Conservation (phyloP, 192 early-diverging fungal species). For the Backusella liffmaniae region DNA sequence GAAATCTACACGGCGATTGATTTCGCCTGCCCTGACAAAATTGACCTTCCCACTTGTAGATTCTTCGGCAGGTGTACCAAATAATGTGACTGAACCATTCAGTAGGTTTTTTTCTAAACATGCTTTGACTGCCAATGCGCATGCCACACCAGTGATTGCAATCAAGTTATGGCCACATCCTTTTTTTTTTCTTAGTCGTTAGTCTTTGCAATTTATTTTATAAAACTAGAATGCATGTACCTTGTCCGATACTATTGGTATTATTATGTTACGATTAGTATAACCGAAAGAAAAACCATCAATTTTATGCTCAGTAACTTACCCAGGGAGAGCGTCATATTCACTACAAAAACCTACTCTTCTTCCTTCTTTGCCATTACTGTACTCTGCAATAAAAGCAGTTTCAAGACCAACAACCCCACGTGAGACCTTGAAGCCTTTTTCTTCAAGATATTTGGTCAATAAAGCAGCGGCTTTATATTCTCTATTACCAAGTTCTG, state of each 20-base stretch:
- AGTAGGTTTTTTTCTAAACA: slow-evolving; percentile 41
- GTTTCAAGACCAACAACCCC: slow-evolving; percentile 66
- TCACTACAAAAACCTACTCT: slow-evolving; percentile 52
- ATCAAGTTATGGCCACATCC: slow-evolving; percentile 69
- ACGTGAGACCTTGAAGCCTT: slow-evolving; percentile 63
- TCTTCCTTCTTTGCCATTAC: slow-evolving; percentile 41
- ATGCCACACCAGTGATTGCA: slow-evolving; percentile 60
- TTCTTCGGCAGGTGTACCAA: slow-evolving; percentile 73
- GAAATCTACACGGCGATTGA: slow-evolving; percentile 61
- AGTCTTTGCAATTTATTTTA: background rate
- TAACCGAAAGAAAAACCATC: background rate
- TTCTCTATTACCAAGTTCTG: slow-evolving; percentile 58
- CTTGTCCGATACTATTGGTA: slow-evolving; percentile 45
- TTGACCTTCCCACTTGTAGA: slow-evolving; percentile 68
- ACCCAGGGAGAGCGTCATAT: slow-evolving; percentile 71
- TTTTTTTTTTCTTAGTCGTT: background rate
- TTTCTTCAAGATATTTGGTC: slow-evolving; percentile 59
- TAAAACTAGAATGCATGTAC: background rate
- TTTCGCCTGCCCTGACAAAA: slow-evolving; percentile 61
- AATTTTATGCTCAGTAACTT: background rate
- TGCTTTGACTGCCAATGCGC: slow-evolving; percentile 48
- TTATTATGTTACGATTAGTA: slow-evolving; percentile 2
- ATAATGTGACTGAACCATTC: slow-evolving; percentile 54
- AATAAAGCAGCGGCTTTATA: slow-evolving; percentile 59
- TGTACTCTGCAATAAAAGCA: slow-evolving; percentile 72